Base-by-base conservation (phyloP, 805 yeast species). In the Zygosaccharomyces siamensis region DNA sequence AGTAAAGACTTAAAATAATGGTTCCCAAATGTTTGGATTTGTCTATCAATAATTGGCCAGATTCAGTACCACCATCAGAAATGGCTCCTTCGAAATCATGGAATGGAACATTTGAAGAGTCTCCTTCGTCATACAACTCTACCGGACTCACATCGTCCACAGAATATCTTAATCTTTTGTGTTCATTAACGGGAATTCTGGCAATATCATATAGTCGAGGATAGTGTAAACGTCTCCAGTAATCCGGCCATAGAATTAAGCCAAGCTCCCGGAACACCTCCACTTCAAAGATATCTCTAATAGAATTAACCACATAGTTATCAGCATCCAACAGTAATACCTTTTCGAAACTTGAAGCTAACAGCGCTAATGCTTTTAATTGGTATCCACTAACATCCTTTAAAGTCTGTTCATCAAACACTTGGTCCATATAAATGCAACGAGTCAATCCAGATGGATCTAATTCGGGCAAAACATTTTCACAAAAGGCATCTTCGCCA, bases 141-240 rank as follows among this genome's bases (percentile, higher is more conserved):
- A 42, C 51, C 46, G 73, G 73, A 4, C 71, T 52, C 26, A 60
- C 63, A 62, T 55, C 61, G 63, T 57, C 75, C 55, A 64, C 55
- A 18, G 59, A 54, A 43, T 61, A 56, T 65, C 78, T 52, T 50
- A 70, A 70, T 20, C 66, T 70, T 45, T 55, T 69, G 49, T 53
- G 70, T 40, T 61, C 57, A 26, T 77, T 74, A 1, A 80, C 69
- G 43, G 69, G 56, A 11, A 80, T 70, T 2, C 80, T 86, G 0
- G 87, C 87, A 54, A 88, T 80, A 27, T 79, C 77, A 65, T 84
- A 88, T 58, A 77, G 84, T 33, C 70, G 69, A 5, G 96, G 95
- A 1, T 86, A 78, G 1, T 90, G 86, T 5, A 90, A 81, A 55
- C 96, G 75, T 64, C 83, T 78, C 96, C 96, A 88, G 64, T 82